These are phyloP conservation scores for Cicer chorassanicum DNA, from an alignment of 306 rosid species.

Conservation along the genomic window DNA sequence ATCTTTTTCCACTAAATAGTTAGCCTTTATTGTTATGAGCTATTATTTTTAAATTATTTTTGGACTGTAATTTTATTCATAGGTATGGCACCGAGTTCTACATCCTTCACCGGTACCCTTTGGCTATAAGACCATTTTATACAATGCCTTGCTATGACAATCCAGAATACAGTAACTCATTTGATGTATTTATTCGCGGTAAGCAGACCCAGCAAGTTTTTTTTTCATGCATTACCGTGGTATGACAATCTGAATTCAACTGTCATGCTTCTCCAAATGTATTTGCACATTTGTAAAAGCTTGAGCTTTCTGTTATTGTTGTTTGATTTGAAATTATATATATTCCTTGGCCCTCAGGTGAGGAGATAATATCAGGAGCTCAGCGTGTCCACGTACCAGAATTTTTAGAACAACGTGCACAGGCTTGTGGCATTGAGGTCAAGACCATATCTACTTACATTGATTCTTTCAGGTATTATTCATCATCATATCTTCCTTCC, in stretches of 20 bases:
- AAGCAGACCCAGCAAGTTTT: slow-evolving; percentile 22
- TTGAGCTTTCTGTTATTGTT: background rate
- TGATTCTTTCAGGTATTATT: slow-evolving; percentile 79
- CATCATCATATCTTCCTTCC: background rate
- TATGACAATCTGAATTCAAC: slow-evolving; percentile 2
- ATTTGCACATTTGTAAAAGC: background rate
- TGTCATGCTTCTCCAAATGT: background rate
- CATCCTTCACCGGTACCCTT: slow-evolving; percentile 84
- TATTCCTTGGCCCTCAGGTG: slow-evolving; percentile 57
- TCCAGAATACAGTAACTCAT: slow-evolving; percentile 76
- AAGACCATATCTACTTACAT: slow-evolving; percentile 72
- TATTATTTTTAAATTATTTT: background rate
- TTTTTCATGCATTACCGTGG: slow-evolving; percentile 12
- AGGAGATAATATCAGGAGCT: slow-evolving; percentile 95
- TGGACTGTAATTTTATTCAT: slow-evolving; percentile 16
- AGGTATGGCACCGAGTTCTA: slow-evolving; percentile 93
- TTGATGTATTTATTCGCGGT: slow-evolving; percentile 96
- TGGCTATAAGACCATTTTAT: slow-evolving; percentile 87
- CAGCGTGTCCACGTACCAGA: slow-evolving; percentile 85
- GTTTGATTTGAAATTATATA: slow-evolving; percentile 38
- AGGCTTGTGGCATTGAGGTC: slow-evolving; percentile 76
- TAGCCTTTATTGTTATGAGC: background rate
- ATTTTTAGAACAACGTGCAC: slow-evolving; percentile 73
- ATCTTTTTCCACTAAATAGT: background rate
- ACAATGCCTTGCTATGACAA: slow-evolving; percentile 91